Base-by-base conservation (phyloP, 73 alveolate species). In the Paramecium pentaurelia region DNA sequence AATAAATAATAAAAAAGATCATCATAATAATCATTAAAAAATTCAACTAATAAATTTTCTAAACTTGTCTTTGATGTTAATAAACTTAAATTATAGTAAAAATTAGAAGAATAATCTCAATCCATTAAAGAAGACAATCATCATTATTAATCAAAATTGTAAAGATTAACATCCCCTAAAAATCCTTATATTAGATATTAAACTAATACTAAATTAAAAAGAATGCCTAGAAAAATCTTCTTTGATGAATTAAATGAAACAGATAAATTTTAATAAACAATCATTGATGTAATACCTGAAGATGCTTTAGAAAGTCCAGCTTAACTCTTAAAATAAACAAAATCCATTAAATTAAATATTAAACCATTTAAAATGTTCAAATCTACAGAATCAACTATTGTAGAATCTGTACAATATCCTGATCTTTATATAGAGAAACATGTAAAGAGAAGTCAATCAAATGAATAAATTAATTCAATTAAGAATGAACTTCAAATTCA, bases 261-360 rank as follows among this genome's bases (percentile, higher is more conserved):
- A 16, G 32, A 54, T 54, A 12, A 75, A n/a, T 38, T 30, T 27
- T 8, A 32, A 27, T 18, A 64, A 10, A 34, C 16, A 22, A 22
- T 22, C 3, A 32, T 64, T 28, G 88, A 75, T 30, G 20, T 38
- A 14, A 75, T 75, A 4, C 37, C 58, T 14, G 88, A 30, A 20
- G 88, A 38, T 36, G 88, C 47, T 16, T 36, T 25, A 10, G 88
- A 75, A 75, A 75, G 88, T 75, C 60, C 58, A 42, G 68, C 68
- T 38, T 75, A 75, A 54, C 70, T 54, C 22, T 54, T 54, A n/a
- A 75, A 75, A 18, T 40, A n/a, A 38, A 75, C 38, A 1, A 22
- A 75, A 42, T 42, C 88, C 30, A 75, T 12, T 16, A 38, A 42
- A 75, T 22, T 75, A 75, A 42, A 16, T 7, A 16, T 54, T 1